Evolutionary conservation across 306 rosid genomes (phyloP), one percentile per base, ranked within the genome.

Genomic region (Prunus davidiana): DNA sequence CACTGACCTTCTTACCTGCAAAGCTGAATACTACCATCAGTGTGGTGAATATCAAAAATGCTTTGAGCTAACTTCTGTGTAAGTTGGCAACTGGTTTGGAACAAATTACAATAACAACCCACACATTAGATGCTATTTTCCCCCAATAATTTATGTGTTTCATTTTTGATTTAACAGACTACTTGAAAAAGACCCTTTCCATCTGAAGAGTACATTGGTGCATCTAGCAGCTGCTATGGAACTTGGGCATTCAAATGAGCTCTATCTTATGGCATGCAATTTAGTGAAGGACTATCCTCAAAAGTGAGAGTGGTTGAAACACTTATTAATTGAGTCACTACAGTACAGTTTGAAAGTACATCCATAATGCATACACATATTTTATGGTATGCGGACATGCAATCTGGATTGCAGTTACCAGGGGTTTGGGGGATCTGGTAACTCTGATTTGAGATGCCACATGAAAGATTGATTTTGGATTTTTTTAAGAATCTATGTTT

Each of bases 161-260:
- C 60, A 63, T n/a, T 20, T 54, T 67, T 38, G 71, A 34, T 71
- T n/a, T 82, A 81, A 55, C 88, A 95, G 97, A 73, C 73, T 95
- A 76, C 97, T 95, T 74, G 99, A 95, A 84, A 95, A 91, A 85
- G 99, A 95, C 71, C 95, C 92, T 68, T 95, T 95, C 84, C 99
- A 92, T 89, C 73, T 92, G 67, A 95, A 95, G 83, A 85, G 90
- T 81, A 95, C 97, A 19, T 78, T 91, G 83, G 93, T 95, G 85
- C 99, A 95, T 86, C 85, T 95, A 82, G 97, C 96, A 32, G 97
- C 99, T 75, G 93, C 99, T 15, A 91, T 91, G 91, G 97, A 95
- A 84, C 97, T 89, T 89, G 99, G 97, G 32, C 87, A 95, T 77
- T 95, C 97, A 67, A 95, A 95, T 87, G 99, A 95, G 80, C 97